These are phyloP conservation scores for Peronosclerospora sorghi DNA, from an alignment of 352 stramenopile genomes.

Conservation along the genomic window DNA sequence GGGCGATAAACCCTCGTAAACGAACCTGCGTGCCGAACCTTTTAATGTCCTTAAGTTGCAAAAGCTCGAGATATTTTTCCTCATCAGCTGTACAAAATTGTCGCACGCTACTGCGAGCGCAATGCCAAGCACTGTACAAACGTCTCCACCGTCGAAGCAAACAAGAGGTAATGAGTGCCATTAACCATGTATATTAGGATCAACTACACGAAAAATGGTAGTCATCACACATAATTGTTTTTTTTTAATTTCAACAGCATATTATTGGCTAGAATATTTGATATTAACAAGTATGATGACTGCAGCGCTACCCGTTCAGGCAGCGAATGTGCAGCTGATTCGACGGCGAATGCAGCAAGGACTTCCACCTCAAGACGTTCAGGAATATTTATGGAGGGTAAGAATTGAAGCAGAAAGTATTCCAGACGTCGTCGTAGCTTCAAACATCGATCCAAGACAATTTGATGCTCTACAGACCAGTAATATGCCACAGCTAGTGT, in stretches of 20 bases:
- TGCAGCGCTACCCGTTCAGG: conserved; percentile 49
- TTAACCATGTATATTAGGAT: too few species aligned
- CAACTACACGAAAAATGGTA: too few species aligned
- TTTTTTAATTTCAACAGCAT: too few species aligned
- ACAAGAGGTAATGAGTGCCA: too few species aligned
- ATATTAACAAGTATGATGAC: conserved; percentile 70
- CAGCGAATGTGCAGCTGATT: conserved; percentile 52
- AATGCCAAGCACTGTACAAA: conserved; percentile 5
- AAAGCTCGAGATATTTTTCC: conserved; percentile 67
- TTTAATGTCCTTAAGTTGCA: conserved; percentile 74
- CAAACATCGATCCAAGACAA: conserved; percentile 48
- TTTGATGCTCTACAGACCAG: conserved; percentile 57
- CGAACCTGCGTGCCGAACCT: conserved; percentile 22
- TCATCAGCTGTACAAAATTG: conserved; percentile 26
- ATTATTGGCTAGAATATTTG: too few species aligned
- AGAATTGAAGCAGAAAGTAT: conserved; percentile 67
- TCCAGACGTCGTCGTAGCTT: conserved; percentile 65
- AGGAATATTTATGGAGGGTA: conserved; percentile 82
- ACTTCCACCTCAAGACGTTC: conserved; percentile 52
- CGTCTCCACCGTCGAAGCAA: conserved; percentile 5
- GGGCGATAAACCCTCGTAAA: not conserved
- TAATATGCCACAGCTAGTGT: conserved; percentile 58
- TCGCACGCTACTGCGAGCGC: conserved; percentile 1
- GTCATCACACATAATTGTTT: too few species aligned
- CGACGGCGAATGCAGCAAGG: conserved; percentile 48